Base-by-base conservation (phyloP, 345 rosid species). In the Conringia planisiliqua region DNA sequence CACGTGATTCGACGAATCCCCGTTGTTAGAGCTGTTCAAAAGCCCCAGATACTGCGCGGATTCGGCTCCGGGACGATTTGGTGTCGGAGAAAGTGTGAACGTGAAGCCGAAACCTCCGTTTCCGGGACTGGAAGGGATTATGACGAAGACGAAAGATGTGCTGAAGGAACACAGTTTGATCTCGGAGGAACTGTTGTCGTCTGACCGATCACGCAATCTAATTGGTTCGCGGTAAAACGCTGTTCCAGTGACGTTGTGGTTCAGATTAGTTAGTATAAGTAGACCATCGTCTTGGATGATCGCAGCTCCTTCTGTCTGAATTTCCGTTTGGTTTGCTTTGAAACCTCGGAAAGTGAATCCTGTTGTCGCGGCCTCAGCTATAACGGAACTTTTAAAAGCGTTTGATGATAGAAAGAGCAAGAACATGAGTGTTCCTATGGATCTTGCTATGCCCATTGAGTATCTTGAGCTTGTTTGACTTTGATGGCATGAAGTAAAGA, bases 21-120 rank as follows among this genome's bases (percentile, higher is more conserved):
- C 73, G 32, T 84, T 17, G 32, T 32, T 84, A 1, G 35, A 3
- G 1, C 13, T 1, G 76, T 82, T 89, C 74, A 89, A 73, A 32
- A 89, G 87, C 44, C 94, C 91, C 0, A 89, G 65, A 30, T 20
- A 83, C 43, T 87, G 91, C 0, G 27, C 86, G 0, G 88, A 63
- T 1, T 32, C 57, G 0, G 83, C 87, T 5, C 80, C 83, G 0
- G 82, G 83, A 62, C 88, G 80, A 17, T 62, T 30, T 14, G 66
- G 74, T 8, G 80, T 56, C 0, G 94, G 91, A 14, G 88, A 62
- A 1, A 89, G 47, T 2, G 80, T 70, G 71, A 89, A 87, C 56
- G 89, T 85, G 26, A 89, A 62, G 66, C 94, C 91, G 14, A 44
- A 80, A 16, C 88, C 94, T 11, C 87, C 87, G 32, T 52, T 10